Evolutionary conservation across 495 filamentous ascomycete genomes (phyloP), one percentile per base, ranked within the genome.

Genomic region (Xylaria bambusicola): DNA sequence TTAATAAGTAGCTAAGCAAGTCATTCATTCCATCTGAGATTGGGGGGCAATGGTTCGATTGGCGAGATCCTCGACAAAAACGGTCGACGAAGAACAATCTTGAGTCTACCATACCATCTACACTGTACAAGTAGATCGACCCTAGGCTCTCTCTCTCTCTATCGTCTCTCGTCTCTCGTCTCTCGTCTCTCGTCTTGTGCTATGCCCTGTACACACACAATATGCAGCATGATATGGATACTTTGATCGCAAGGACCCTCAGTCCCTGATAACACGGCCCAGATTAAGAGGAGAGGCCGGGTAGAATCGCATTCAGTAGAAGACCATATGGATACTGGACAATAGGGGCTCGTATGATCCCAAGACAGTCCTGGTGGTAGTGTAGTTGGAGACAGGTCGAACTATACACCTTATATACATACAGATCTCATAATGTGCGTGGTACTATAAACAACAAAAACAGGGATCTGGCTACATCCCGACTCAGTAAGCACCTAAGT

Each of bases 291-390:
- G 13, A 9, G 13, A 10, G 13, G 17, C 21, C 46, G 20, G 15
- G 15, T 52, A 52, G n/a, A n/a, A n/a, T 26, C 18, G 15, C 23
- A 41, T 41, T 52, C 23, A 27, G 27, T 23, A 27, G 50, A 27
- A 17, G 50, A 31, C 26, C n/a, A 29, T 33, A 49, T 51, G 18
- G 31, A n/a, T 36, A 21, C 48, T 51, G 13, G 18, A 26, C 7
- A 41, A 18, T 40, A 52, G 21, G 52, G 26, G 38, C 52, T 54
- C 52, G 52, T 54, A 54, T 15, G 52, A 54, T 54, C 38, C 2
- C 42, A 15, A 38, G 36, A 38, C 15, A 13, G 36, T 38, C 13
- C 12, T 38, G 3, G 36, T 38, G 15, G 36, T 38, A 38, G 36
- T 15, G 36, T 38, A 21, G 52, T 54, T 54, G 36, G 52, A 54